Percentiles rank a stretch among this genome's conserved stretches.
Conservation (phyloP, 208 protist species). For the Acanthamoeba lenticulata region DNA sequence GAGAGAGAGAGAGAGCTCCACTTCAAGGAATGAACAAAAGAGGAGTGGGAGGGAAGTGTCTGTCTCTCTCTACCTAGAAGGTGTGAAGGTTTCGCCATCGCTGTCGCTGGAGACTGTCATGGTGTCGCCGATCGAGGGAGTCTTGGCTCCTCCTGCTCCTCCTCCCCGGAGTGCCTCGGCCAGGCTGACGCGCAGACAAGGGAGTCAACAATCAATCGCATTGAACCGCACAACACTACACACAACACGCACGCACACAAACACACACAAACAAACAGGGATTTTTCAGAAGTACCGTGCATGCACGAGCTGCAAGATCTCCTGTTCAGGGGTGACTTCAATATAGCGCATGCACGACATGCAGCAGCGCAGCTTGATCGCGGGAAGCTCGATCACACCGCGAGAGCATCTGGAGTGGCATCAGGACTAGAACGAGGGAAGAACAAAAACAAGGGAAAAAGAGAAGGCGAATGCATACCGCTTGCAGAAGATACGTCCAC, state of each 20-base stretch:
- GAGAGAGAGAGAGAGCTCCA: neutral
- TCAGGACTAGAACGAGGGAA: neutral
- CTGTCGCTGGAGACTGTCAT: constrained; percentile 48
- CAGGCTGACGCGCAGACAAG: neutral
- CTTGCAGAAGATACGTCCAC: constrained; percentile 17
- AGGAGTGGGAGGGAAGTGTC: neutral
- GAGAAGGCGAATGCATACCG: neutral
- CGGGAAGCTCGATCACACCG: neutral
- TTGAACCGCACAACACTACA: too few species aligned
- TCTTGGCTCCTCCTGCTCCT: neutral
- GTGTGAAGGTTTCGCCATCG: constrained; percentile 1
- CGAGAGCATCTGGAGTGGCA: neutral
- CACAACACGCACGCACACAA: too few species aligned
- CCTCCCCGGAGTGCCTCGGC: neutral
- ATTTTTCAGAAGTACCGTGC: neutral
- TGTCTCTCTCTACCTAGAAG: neutral
- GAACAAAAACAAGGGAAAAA: neutral
- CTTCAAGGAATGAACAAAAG: neutral
- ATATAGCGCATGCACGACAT: constrained; percentile 7
- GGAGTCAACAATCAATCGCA: too few species aligned
- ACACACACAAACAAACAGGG: too few species aligned
- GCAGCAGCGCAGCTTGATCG: constrained; percentile 29
- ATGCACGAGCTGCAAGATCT: constrained; percentile 11
- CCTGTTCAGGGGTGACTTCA: constrained; percentile 19
- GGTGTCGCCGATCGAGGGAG: neutral